These are phyloP conservation scores for Pseudogymnoascus sp. DNA, from an alignment of 2,329 filamentous ascomycete genomes.

Conservation along the genomic window DNA sequence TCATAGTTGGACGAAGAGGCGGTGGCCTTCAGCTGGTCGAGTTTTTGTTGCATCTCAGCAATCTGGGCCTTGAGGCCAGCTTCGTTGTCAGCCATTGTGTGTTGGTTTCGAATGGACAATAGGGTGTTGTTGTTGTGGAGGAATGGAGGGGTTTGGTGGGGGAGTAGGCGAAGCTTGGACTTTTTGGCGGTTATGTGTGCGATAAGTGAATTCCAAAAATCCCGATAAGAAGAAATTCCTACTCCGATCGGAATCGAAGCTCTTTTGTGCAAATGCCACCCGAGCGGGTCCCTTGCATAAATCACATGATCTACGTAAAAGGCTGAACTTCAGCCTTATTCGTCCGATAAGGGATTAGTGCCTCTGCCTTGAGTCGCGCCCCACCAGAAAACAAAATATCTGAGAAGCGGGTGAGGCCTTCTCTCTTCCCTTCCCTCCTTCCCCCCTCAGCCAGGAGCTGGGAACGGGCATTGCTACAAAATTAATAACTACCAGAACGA, in stretches of 20 bases:
- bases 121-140: background rate
- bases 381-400: conserved; percentile 9
- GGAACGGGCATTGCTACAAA: conserved; percentile 7
- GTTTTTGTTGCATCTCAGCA: background rate
- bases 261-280: background rate
- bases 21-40: background rate
- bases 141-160: conserved; percentile 7
- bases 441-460: conserved; percentile 3
- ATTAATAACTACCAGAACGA: conserved; percentile 34
- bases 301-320: background rate
- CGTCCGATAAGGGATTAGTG: conserved; percentile 7
- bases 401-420: background rate
- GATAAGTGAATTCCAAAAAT: conserved; percentile 7
- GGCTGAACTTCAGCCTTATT: background rate
- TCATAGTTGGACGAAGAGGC: conserved; percentile 32
- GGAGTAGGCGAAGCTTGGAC: conserved; percentile 7
- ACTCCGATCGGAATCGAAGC: conserved; percentile 7
- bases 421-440: background rate
- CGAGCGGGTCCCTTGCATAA: background rate
- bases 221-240: conserved; percentile 5
- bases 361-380: conserved; percentile 9
- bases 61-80: conserved; percentile 5
- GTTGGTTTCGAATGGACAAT: conserved; percentile 7
- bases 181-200: conserved; percentile 2
- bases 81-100: conserved; percentile 5